Base-by-base conservation (phyloP, 2,329 filamentous ascomycete species). In the Sclerotinia subarctica region DNA sequence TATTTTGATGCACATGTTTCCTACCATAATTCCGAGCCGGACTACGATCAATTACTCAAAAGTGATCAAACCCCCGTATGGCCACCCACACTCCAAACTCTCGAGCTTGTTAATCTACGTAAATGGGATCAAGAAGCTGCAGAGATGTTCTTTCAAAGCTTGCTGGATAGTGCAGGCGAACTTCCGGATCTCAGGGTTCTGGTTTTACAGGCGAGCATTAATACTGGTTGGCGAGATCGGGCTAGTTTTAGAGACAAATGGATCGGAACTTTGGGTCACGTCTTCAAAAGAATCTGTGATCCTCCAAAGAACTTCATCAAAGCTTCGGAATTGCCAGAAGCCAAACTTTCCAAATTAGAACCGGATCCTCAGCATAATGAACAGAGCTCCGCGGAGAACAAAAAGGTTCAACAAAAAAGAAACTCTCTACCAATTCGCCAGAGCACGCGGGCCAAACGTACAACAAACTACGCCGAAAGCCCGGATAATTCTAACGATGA, bases 141-240 rank as follows among this genome's bases (percentile, higher is more conserved):
- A 0, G 87, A 91, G 73, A 88, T 87, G 68, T 92, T 97, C 73
- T 91, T 97, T 73, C 84, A 86, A 52, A 95, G 92, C 21, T 82
- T 98, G 2, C 85, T 94, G 29, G 84, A 93, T 68, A 87, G 86
- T 62, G 92, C 93, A 0, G 81, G 84, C 1, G 79, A 84, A 3
- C 78, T 98, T 29, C 86, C 83, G 0, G 81, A 87, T 68, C 83
- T 98, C 32, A 88, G 93, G 11, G 82, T 84, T 54, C 80, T 97
- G 15, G 83, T 86, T 1, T 85, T 97, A 59, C 72, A 91, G 74
- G 89, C 90, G 1, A 94, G 93, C 78, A 82, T 97, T 59, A 88
- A 94, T 74, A 85, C 88, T 57, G 88, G 90, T 35, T 97, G 93
- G 92, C 89, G 93, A 70, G 87, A 93, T 75, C 87, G 94, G 53